Percentiles rank a stretch among this genome's conserved stretches.
Conservation (phyloP, 129 eudicot genomes). For the Lactuca sativa region DNA sequence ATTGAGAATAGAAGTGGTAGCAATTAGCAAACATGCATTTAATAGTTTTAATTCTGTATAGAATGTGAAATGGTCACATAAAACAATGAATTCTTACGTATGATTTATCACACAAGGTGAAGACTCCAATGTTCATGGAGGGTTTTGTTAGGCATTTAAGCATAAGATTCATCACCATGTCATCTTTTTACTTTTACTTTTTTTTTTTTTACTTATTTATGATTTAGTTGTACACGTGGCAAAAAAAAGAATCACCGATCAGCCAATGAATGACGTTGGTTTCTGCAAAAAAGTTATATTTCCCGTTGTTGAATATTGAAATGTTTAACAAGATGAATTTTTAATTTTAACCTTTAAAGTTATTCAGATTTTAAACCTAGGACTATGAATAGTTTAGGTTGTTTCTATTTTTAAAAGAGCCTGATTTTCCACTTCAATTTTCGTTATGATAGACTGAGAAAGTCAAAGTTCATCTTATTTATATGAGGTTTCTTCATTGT, state of each 20-base stretch:
- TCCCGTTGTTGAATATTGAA: no score
- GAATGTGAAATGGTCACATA: conserved; percentile 20
- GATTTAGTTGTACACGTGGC: conserved; percentile 23
- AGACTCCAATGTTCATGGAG: conserved; percentile 37
- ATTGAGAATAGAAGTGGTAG: conserved; percentile 11
- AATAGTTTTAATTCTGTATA: conserved; percentile 2
- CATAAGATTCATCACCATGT: conserved; percentile 41
- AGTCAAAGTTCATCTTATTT: no score
- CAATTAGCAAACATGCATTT: conserved; percentile 9
- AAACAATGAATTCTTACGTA: conserved; percentile 34
- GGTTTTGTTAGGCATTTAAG: conserved; percentile 34
- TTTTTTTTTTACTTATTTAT: conserved; percentile 24
- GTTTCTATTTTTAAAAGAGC: no score
- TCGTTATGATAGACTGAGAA: no score
- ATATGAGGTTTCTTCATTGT: no score
- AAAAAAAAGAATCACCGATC: conserved; percentile 18
- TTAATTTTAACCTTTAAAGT: no score
- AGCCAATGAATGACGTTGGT: not conserved
- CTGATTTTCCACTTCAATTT: no score
- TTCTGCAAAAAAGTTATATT: not conserved
- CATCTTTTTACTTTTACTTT: not conserved
- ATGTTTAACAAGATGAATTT: no score
- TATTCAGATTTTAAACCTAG: no score
- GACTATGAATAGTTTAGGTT: no score
- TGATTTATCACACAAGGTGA: conserved; percentile 26